Evolutionary conservation across 2,329 filamentous ascomycete genomes (phyloP), one percentile per base, ranked within the genome.

Genomic region (Aspergillus flavus): DNA sequence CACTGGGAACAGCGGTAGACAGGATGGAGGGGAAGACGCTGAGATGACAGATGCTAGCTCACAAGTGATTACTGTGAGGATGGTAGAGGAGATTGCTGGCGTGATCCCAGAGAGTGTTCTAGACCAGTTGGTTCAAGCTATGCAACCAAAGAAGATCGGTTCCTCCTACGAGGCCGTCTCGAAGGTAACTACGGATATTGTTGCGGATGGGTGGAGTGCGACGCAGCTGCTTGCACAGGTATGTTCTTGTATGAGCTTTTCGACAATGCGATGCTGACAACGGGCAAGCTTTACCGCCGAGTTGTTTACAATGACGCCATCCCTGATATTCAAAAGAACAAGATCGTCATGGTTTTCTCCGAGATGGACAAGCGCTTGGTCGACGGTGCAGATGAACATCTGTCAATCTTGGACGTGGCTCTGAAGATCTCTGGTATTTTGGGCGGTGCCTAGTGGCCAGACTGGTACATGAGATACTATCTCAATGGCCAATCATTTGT

Each of bases 181-280:
- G 0, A 88, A 88, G 68, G 89, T 92, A 6, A 91, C 98, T 6
- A 92, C 94, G 71, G 91, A 97, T 68, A 89, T 99, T 83, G 89
- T 98, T 54, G 94, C 94, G 0, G 95, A 98, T 80, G 95, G 95
- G 10, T 99, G 95, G 94, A 97, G 94, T 76, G 95, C 94, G 28
- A 89, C 89, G 7, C 95, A 98, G 79, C 87, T 97, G 30, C 85
- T 98, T 43, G 82, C 86, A 21, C 93, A 97, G 84, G 90, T 91
- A 80, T 78, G 81, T 72, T 56, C 45, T 54, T 43, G 43, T 48
- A 7, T 12, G 23, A 30, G 9, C 16, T 36, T 30, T 45, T 19
- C 21, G 30, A 28, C 46, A 6, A 1, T 26, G 34, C 36, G 10
- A 41, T 58, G 36, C 66, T 72, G 45, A 68, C 56, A 10, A 6